Percentiles rank a stretch among this genome's conserved stretches.
Conservation (phyloP, 768 basidiomycete species). For the Rubroboletus satanas region DNA sequence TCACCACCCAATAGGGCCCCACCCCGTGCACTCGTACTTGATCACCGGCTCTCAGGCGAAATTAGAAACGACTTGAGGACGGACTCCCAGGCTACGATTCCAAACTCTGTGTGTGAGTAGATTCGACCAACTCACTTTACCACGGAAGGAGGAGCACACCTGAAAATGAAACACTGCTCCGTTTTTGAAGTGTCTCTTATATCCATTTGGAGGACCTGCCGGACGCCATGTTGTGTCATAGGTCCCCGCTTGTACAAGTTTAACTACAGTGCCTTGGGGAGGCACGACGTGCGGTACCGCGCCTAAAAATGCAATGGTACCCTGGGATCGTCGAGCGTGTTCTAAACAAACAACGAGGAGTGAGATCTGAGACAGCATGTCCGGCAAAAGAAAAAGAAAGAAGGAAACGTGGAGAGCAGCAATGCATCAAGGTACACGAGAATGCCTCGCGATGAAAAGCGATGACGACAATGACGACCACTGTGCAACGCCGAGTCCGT, state of each 20-base stretch:
- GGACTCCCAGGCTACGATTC: constrained; percentile 22
- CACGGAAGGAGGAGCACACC: background rate
- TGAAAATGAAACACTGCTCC: constrained; percentile 20
- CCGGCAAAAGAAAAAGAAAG: background rate
- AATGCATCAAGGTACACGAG: background rate
- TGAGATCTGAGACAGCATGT: background rate
- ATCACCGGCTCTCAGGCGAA: constrained; percentile 19
- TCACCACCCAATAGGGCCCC: constrained; percentile 5
- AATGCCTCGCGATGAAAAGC: background rate
- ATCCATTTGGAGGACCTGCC: background rate
- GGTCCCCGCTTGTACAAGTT: constrained; percentile 5
- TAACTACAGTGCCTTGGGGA: background rate
- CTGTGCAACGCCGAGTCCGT: background rate
- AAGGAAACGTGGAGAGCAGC: background rate
- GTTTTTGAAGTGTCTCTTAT: constrained; percentile 6
- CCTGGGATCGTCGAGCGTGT: constrained; percentile 1
- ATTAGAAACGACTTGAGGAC: constrained; percentile 7
- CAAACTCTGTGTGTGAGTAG: constrained; percentile 18
- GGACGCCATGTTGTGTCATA: background rate
- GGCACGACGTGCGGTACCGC: constrained; percentile 13
- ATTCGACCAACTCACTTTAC: constrained; percentile 1
- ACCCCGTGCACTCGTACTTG: background rate
- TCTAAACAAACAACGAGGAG: background rate
- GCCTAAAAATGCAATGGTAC: constrained; percentile 6
- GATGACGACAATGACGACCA: background rate